These are phyloP conservation scores for Rutstroemia sp. DNA, from an alignment of 2,329 filamentous ascomycete species.

Conservation along the genomic window DNA sequence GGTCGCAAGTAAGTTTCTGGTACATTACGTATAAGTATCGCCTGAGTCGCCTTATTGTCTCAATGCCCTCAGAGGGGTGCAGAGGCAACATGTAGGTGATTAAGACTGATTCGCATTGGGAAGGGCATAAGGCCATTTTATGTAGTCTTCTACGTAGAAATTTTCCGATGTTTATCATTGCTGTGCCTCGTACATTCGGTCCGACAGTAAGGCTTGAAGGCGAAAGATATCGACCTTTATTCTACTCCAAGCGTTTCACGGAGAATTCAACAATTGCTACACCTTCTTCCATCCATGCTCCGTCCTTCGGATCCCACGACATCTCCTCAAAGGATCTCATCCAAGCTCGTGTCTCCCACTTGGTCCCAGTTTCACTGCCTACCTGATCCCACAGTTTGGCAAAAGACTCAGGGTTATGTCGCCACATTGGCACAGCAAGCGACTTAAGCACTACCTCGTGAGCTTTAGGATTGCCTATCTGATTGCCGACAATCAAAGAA, in stretches of 20 bases:
- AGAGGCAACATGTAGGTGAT: too few relatives aligned
- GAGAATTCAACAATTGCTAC: conserved; percentile 1
- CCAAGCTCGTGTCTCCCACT: conserved; percentile 6
- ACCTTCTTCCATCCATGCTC: conserved; percentile 1
- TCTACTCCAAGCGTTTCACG: neutral
- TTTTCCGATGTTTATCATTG: too few relatives aligned
- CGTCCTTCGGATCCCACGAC: neutral
- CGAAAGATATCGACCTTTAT: neutral
- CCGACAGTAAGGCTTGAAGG: too few relatives aligned
- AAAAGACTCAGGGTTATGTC: conserved; percentile 8
- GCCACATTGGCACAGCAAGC: conserved; percentile 1
- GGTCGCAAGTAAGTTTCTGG: too few relatives aligned
- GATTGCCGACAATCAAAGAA: conserved; percentile 7
- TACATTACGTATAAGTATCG: too few relatives aligned
- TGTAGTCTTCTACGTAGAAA: too few relatives aligned
- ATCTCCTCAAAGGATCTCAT: conserved; percentile 4
- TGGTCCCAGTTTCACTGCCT: conserved; percentile 6
- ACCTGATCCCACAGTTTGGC: conserved; percentile 9
- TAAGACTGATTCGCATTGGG: too few relatives aligned
- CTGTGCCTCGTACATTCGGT: too few relatives aligned
- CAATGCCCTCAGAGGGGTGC: too few relatives aligned
- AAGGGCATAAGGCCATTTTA: too few relatives aligned
- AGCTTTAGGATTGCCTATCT: conserved; percentile 4
- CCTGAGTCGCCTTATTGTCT: too few relatives aligned
- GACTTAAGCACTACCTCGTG: neutral